phyloP scores from a whole-genome alignment of 2,329 filamentous ascomycete species.

The Penicillium sp. region DNA sequence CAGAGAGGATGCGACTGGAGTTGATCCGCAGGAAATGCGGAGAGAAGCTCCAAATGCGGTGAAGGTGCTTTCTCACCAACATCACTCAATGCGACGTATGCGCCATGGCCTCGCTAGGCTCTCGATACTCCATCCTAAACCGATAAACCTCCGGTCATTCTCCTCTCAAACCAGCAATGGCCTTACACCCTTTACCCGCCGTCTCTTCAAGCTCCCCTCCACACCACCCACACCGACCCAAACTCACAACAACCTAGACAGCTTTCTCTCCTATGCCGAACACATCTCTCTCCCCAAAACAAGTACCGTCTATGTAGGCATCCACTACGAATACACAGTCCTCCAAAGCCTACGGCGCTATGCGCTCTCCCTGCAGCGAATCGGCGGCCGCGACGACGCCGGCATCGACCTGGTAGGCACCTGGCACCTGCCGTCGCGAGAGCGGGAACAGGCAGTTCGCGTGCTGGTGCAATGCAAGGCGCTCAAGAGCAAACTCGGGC shows the following conservation, averaged over 20 bases:
- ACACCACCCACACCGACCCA: conserved; percentile 32
- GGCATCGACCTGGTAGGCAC: conserved; percentile 46
- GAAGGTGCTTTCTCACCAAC: conserved; percentile 9
- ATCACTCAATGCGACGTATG: conserved; percentile 18
- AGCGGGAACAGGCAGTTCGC: conserved; percentile 31
- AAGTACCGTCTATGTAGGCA: conserved; percentile 43
- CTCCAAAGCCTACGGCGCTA: conserved; percentile 37
- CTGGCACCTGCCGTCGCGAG: conserved; percentile 40
- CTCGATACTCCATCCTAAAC: not conserved
- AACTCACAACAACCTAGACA: conserved; percentile 35
- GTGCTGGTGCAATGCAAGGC: conserved; percentile 47
- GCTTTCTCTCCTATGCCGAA: conserved; percentile 40
- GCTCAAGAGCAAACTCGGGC: conserved; percentile 39
- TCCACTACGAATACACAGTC: conserved; percentile 46
- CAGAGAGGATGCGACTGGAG: conserved; percentile 5
- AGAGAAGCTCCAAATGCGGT: conserved; percentile 24
- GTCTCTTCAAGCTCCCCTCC: conserved; percentile 34
- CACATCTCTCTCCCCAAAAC: conserved; percentile 33
- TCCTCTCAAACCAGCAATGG: conserved; percentile 10
- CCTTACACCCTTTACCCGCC: conserved; percentile 30
- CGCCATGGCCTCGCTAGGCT: conserved; percentile 11
- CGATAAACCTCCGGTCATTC: conserved; percentile 9
- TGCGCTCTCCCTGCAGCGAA: conserved; percentile 39
- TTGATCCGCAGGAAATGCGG: conserved; percentile 15
- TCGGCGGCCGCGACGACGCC: conserved; percentile 44